A percentile compares a stretch with the other conserved stretches of the same genome.
phyloP scores from a whole-genome alignment of 306 rosid species.

The Sphenostylis stenocarpa region DNA sequence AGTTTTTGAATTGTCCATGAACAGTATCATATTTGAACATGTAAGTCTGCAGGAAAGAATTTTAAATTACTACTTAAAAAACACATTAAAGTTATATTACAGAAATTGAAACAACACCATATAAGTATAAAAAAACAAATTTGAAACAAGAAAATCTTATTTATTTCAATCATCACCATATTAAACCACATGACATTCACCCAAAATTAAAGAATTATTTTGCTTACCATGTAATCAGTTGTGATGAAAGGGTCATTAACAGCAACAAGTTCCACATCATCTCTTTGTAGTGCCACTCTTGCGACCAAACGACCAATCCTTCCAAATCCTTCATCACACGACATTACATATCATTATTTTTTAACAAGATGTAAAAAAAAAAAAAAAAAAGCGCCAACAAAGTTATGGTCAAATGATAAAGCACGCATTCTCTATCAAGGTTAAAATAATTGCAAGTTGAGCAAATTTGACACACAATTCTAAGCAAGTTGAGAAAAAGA shows the following conservation, averaged over 20 bases:
- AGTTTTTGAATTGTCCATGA: constrained; percentile 47
- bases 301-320: constrained; percentile 70
- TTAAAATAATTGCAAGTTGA: not conserved
- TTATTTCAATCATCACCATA: too few species aligned
- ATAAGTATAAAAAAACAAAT: not conserved
- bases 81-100: not conserved
- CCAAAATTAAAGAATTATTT: too few species aligned
- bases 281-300: constrained; percentile 64
- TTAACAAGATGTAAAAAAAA: not conserved
- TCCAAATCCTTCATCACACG: constrained; percentile 60
- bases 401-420: not conserved
- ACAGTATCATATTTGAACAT: constrained; percentile 59
- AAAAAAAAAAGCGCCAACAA: too few species aligned
- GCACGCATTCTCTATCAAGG: not conserved
- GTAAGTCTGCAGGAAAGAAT: constrained; percentile 40
- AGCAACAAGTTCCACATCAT: constrained; percentile 68
- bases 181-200: too few species aligned
- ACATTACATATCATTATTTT: not conserved
- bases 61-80: not conserved
- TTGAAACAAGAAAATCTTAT: not conserved
- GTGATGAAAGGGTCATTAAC: constrained; percentile 62
- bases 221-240: constrained; percentile 61
- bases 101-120: not conserved
- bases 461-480: not conserved
- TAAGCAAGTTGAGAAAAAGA: not conserved